Conservation (phyloP, 768 basidiomycete species). For the Cytidiella melzeri region DNA sequence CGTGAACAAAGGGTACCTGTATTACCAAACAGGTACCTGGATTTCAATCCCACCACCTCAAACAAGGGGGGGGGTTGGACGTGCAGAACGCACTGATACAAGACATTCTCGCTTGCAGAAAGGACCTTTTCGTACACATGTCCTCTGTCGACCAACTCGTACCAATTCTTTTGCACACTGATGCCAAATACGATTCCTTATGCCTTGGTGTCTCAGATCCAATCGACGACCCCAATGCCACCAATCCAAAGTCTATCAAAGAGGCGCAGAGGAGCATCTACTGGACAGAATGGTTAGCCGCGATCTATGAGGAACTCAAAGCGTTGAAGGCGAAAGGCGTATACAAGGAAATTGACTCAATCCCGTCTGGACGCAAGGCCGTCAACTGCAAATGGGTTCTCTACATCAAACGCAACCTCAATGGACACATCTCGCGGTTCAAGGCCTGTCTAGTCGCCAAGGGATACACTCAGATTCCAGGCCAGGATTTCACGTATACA, state of each 20-base stretch:
- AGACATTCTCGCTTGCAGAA: too few relatives aligned
- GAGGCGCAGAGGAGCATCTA: slow-evolving; percentile 6
- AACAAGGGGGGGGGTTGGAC: too few relatives aligned
- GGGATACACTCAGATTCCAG: slow-evolving; percentile 1
- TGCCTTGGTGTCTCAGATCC: neutral
- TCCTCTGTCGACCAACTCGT: too few relatives aligned
- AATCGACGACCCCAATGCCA: neutral
- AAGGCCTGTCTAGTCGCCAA: slow-evolving; percentile 5
- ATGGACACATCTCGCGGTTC: slow-evolving; percentile 2
- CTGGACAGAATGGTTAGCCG: slow-evolving; percentile 13
- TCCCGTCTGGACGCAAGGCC: slow-evolving; percentile 26
- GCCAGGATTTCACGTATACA: neutral
- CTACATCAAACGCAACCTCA: slow-evolving; percentile 30
- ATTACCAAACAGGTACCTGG: too few relatives aligned
- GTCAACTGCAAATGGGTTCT: slow-evolving; percentile 32
- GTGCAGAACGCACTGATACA: too few relatives aligned
- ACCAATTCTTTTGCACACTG: too few relatives aligned
- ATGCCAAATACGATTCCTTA: too few relatives aligned
- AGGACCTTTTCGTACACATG: too few relatives aligned
- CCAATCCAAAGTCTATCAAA: neutral
- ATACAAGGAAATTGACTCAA: slow-evolving; percentile 15
- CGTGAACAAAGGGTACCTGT: too few relatives aligned
- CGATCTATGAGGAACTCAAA: slow-evolving; percentile 14
- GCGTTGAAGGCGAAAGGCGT: slow-evolving; percentile 1
- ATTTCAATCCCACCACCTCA: too few relatives aligned